Evolutionary conservation across 176 grass and related monocot species (phyloP).

Genomic region (Calamus simplicifolius): DNA sequence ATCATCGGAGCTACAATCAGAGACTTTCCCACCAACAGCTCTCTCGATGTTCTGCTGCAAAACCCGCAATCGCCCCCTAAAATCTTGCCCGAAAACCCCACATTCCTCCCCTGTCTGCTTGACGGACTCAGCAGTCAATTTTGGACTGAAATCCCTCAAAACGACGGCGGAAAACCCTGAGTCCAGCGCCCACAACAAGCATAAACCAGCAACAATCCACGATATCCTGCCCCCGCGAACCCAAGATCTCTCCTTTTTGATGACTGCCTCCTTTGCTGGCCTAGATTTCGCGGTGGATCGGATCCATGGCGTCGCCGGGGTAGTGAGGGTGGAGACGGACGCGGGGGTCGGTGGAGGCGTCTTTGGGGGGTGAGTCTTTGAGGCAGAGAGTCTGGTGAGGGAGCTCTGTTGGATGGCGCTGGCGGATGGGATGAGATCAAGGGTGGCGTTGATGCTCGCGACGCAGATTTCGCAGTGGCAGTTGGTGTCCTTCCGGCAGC

Average conservation of each 20-base stretch:
- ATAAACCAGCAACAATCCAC: constrained; percentile 22
- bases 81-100: constrained; percentile 20
- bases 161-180: constrained; percentile 37
- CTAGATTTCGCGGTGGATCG: constrained; percentile 40
- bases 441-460: constrained; percentile 83
- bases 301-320: constrained; percentile 35
- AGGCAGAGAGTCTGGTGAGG: constrained; percentile 13
- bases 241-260: neutral
- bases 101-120: constrained; percentile 28
- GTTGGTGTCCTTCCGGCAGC: constrained; percentile 83
- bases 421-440: constrained; percentile 52
- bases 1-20: constrained; percentile 49
- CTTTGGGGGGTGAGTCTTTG: constrained; percentile 1
- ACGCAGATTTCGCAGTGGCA: constrained; percentile 86
- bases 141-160: constrained; percentile 34
- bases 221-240: neutral
- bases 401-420: constrained; percentile 35
- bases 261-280: neutral
- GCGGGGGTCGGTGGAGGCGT: constrained; percentile 1
- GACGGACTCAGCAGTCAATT: constrained; percentile 42
- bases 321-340: constrained; percentile 4
- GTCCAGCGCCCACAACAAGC: constrained; percentile 51
- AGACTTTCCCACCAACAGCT: constrained; percentile 27
- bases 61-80: constrained; percentile 23
- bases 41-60: constrained; percentile 31